Evolutionary conservation across 768 basidiomycete species (phyloP), one percentile per base, ranked within the genome.

Genomic region (Boletus tomentosulus): DNA sequence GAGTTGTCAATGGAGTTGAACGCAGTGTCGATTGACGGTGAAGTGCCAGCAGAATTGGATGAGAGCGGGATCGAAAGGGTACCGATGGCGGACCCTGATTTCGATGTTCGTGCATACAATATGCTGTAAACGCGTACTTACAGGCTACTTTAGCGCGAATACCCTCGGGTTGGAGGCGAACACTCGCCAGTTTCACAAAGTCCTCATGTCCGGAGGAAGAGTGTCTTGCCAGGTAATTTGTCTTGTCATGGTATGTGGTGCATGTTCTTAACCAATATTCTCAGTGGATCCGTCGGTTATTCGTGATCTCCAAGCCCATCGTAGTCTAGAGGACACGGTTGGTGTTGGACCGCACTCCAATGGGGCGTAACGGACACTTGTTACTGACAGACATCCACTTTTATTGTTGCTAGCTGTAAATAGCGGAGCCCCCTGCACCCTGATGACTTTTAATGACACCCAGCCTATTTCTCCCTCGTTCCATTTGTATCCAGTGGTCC

Each of bases 131-230:
- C 44, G 53, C 47, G 43, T 57, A 57, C 64, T 64, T 62, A 62
- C 57, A 42, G 11, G 46, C 58, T 56, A 45, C 46, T 66, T 60
- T 57, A 89, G 87, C 78, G 80, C 63, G 80, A 83, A 55, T 78
- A 85, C 64, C 86, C 85, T 49, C 86, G 86, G 62, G 74, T 85
- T 50, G 80, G 79, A 56, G 73, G 79, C 60, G 81, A 85, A 54
- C 82, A 83, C 62, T 81, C 81, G 44, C 76, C 82, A 30, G 71
- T 77, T 58, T 72, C 79, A 51, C 74, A 77, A 54, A 82, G 85
- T 42, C 79, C 93, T 50, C 96, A 99, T 72, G 84, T 95, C 33
- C 85, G 96, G 62, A 82, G 96, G 71, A 97, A 94, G 78, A 96
- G 92, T 64, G 94, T 96, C 45, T 78, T 98, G 57, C 95, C 93